Percentiles rank a stretch among this genome's conserved stretches.
These are phyloP conservation scores for Fusarium nematophilum DNA, from an alignment of 2,329 filamentous ascomycete genomes.

Conservation along the genomic window DNA sequence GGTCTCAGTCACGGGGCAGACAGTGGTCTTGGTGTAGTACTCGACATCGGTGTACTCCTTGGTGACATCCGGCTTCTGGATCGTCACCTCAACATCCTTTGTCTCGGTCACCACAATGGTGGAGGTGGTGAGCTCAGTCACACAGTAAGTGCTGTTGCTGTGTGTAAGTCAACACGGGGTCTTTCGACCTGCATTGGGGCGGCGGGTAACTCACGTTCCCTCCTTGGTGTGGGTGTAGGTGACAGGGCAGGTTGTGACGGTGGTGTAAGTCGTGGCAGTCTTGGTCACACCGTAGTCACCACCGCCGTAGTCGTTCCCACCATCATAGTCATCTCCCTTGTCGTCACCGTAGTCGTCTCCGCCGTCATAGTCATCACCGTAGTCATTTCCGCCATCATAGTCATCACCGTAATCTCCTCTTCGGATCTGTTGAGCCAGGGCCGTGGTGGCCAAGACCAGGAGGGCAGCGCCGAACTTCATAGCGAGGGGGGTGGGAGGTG, in stretches of 20 bases:
- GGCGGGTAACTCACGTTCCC: conserved; percentile 52
- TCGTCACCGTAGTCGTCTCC: conserved; percentile 10
- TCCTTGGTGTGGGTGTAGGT: conserved; percentile 55
- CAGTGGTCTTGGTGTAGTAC: conserved; percentile 56
- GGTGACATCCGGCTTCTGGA: conserved; percentile 49
- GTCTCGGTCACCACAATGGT: conserved; percentile 57
- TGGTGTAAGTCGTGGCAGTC: conserved; percentile 52
- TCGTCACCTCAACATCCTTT: conserved; percentile 52
- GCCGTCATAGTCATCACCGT: conserved; percentile 15
- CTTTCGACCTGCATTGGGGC: background rate
- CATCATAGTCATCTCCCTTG: background rate
- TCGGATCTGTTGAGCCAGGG: conserved; percentile 36
- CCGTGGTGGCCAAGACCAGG: conserved; percentile 41
- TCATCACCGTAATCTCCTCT: conserved; percentile 21
- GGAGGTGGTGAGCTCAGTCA: conserved; percentile 57
- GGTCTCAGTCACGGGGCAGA: conserved; percentile 57
- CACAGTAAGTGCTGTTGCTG: conserved; percentile 52
- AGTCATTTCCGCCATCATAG: conserved; percentile 13
- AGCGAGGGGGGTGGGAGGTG: conserved; percentile 18
- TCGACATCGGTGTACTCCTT: conserved; percentile 48
- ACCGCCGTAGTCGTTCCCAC: conserved; percentile 19
- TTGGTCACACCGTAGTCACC: conserved; percentile 20
- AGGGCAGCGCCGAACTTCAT: conserved; percentile 43
- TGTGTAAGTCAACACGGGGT: conserved; percentile 23
- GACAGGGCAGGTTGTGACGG: conserved; percentile 59